phyloP scores from a whole-genome alignment of 139 green algal species.

The Chlamydomonas incerta region DNA sequence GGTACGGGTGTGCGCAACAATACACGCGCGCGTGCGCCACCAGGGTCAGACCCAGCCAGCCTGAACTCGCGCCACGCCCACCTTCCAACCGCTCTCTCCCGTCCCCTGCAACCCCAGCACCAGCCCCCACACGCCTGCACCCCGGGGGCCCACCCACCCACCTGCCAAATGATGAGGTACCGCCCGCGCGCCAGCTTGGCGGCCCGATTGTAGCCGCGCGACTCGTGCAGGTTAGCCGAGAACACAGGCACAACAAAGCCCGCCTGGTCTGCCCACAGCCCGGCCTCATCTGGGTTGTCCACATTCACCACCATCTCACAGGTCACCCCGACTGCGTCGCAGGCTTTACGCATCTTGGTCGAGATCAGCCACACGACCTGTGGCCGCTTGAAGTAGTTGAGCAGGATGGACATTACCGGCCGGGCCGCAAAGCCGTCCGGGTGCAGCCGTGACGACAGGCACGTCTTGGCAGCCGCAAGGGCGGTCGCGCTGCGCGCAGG shows the following conservation, averaged over 20 bases:
- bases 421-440: background rate
- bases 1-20: too few species aligned
- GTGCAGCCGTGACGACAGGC: background rate
- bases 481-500: too few species aligned
- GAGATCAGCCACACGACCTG: background rate
- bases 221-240: conserved; percentile 45
- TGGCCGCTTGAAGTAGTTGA: conserved; percentile 44
- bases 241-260: conserved; percentile 49
- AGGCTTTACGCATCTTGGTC: background rate
- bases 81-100: too few species aligned
- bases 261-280: background rate
- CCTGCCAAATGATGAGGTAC: conserved; percentile 44
- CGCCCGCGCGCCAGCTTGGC: conserved; percentile 14
- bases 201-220: conserved; percentile 47
- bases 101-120: too few species aligned
- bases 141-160: too few species aligned
- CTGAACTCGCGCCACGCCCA: too few species aligned
- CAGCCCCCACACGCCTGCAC: too few species aligned
- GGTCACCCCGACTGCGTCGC: background rate
- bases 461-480: background rate
- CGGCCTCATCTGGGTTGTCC: conserved; percentile 44
- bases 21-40: too few species aligned
- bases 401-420: conserved; percentile 18
- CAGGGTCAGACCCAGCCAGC: too few species aligned
- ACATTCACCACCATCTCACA: conserved; percentile 41